Evolutionary conservation across 2,329 filamentous ascomycete genomes (phyloP).

Genomic region (Pyricularia pennisetigena): DNA sequence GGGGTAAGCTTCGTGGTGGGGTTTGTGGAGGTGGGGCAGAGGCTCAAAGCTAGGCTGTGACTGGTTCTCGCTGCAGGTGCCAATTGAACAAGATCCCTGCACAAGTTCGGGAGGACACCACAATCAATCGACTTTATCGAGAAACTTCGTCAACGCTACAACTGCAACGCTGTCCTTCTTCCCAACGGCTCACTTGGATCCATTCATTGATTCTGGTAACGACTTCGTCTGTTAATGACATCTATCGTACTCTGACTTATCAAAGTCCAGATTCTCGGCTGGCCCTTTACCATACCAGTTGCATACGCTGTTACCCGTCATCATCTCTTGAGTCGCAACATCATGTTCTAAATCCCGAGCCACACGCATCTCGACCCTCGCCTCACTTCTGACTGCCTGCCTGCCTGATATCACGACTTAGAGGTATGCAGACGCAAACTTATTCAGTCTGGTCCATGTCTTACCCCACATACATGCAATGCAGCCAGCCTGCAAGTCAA

Average conservation of each 20-base stretch:
- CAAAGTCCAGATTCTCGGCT: not conserved
- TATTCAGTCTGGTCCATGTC: not conserved
- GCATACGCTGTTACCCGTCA: not conserved
- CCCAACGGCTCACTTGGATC: not conserved
- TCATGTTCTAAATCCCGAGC: not conserved
- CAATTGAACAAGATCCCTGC: not conserved
- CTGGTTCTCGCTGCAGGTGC: not conserved
- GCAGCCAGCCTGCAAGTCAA: not conserved
- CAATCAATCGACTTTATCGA: not conserved
- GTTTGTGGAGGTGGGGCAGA: conserved; percentile 1
- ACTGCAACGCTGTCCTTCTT: conserved; percentile 5
- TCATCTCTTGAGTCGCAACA: not conserved
- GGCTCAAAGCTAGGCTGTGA: not conserved
- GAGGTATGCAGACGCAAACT: not conserved
- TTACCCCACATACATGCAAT: not conserved
- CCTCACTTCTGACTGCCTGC: not conserved
- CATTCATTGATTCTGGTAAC: not conserved
- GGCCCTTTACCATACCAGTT: not conserved
- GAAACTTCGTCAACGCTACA: not conserved
- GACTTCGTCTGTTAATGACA: not conserved
- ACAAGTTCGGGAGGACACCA: not conserved
- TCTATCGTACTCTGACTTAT: not conserved
- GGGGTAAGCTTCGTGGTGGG: conserved; percentile 1
- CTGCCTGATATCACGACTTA: not conserved
- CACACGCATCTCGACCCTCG: not conserved